Conservation (phyloP, 2,329 filamentous ascomycete species). For the Fusarium sp. region DNA sequence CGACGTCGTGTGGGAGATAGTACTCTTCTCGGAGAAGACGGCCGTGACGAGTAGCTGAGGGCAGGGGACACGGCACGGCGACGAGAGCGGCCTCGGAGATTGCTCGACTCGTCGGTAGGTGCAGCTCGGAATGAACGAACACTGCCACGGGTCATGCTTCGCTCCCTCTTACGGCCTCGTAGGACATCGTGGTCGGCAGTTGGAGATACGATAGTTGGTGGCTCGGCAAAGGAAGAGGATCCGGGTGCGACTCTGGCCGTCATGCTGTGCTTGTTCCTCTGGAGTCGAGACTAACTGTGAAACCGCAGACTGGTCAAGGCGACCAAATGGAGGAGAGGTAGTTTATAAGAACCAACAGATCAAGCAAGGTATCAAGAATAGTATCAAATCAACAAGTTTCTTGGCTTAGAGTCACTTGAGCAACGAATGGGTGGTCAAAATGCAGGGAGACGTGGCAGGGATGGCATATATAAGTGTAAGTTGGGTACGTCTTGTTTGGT, state of each 20-base stretch:
- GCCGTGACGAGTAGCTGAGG: slow-evolving; percentile 47
- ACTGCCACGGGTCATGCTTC: slow-evolving; percentile 51
- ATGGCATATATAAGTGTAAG: slow-evolving; percentile 19
- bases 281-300: slow-evolving; percentile 7
- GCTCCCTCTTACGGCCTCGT: slow-evolving; percentile 55
- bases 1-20: slow-evolving; percentile 56
- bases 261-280: slow-evolving; percentile 38
- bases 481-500: slow-evolving; percentile 14
- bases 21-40: slow-evolving; percentile 49
- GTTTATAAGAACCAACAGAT: background rate
- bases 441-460: slow-evolving; percentile 35
- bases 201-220: slow-evolving; percentile 36
- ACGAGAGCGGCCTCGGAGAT: slow-evolving; percentile 55
- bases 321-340: background rate
- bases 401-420: slow-evolving; percentile 28
- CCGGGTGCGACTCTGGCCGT: slow-evolving; percentile 38
- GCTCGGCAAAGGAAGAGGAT: slow-evolving; percentile 41
- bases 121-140: slow-evolving; percentile 48
- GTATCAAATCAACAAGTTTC: slow-evolving; percentile 5
- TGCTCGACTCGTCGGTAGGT: slow-evolving; percentile 55
- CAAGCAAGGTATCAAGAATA: slow-evolving; percentile 3
- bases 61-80: slow-evolving; percentile 54
- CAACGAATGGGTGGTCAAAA: slow-evolving; percentile 22
- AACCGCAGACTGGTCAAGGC: slow-evolving; percentile 10
- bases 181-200: slow-evolving; percentile 46